Evolutionary conservation across 768 basidiomycete genomes (phyloP).

Genomic region (Boletus sp.): DNA sequence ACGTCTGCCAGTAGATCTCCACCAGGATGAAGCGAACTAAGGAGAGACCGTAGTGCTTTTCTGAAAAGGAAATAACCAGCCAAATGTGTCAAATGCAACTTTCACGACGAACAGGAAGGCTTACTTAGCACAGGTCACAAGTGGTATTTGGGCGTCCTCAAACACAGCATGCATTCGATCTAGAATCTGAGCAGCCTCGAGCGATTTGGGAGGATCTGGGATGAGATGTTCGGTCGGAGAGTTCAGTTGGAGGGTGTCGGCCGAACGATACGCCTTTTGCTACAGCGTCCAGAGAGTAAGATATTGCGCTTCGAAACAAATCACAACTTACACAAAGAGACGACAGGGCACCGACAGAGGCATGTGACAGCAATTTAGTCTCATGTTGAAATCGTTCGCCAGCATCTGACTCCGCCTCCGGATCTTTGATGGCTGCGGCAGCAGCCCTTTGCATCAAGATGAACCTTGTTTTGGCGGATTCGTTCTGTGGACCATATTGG

Average conservation of each 20-base stretch:
- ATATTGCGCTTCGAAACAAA: background rate
- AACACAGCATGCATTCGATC: slow-evolving; percentile 71
- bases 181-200: slow-evolving; percentile 50
- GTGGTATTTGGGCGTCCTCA: slow-evolving; percentile 50
- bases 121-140: slow-evolving; percentile 63
- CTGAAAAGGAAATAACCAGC: slow-evolving; percentile 36
- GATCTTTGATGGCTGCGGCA: slow-evolving; percentile 50
- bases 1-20: slow-evolving; percentile 58
- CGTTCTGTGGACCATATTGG: slow-evolving; percentile 72
- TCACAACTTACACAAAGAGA: slow-evolving; percentile 72
- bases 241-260: slow-evolving; percentile 46
- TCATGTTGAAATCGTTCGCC: slow-evolving; percentile 66
- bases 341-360: slow-evolving; percentile 85
- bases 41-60: slow-evolving; percentile 70
- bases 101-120: slow-evolving; percentile 24
- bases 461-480: slow-evolving; percentile 66
- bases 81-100: slow-evolving; percentile 4
- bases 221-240: slow-evolving; percentile 61
- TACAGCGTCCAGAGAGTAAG: slow-evolving; percentile 29
- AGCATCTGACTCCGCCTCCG: slow-evolving; percentile 48
- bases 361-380: slow-evolving; percentile 67
- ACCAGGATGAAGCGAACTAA: slow-evolving; percentile 56
- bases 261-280: slow-evolving; percentile 77
- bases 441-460: slow-evolving; percentile 69
- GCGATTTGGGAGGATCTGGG: slow-evolving; percentile 50